Conservation (phyloP, 1,139 yeast genomes). For the Sugiyamaella xylanicola region DNA sequence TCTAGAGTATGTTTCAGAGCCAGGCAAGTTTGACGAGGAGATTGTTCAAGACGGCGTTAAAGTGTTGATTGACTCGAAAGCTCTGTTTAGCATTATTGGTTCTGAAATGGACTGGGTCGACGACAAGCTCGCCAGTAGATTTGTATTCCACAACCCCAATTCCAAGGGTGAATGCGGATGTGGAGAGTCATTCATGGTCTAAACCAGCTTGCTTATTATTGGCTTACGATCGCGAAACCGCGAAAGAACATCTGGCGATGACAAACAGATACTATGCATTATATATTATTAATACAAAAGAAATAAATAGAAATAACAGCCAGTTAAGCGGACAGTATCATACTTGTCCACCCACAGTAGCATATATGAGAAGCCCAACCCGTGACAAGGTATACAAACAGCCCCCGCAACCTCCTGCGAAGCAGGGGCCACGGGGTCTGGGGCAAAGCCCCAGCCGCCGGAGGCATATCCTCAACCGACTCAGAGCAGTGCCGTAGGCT, state of each 20-base stretch:
- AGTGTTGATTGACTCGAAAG: conserved; percentile 92
- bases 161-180: conserved; percentile 98
- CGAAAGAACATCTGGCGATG: too few relatives aligned
- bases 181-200: conserved; percentile 97
- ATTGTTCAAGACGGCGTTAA: conserved; percentile 87
- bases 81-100: conserved; percentile 91
- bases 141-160: conserved; percentile 92
- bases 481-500: background rate
- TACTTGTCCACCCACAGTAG: too few relatives aligned
- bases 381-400: background rate
- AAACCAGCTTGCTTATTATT: conserved; percentile 27
- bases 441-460: background rate
- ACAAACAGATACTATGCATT: conserved; percentile 1
- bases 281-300: conserved; percentile 5
- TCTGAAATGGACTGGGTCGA: conserved; percentile 99
- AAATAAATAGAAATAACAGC: conserved; percentile 6
- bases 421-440: background rate
- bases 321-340: too few relatives aligned
- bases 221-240: too few relatives aligned
- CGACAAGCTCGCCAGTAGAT: conserved; percentile 84
- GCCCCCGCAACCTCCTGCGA: background rate
- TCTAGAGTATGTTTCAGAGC: conserved; percentile 82
- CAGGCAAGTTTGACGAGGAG: conserved; percentile 92
- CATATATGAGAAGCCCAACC: too few relatives aligned
- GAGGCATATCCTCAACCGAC: background rate